phyloP scores from a whole-genome alignment of 1,284 basidiomycete species.

The Testicularia cyperi region DNA sequence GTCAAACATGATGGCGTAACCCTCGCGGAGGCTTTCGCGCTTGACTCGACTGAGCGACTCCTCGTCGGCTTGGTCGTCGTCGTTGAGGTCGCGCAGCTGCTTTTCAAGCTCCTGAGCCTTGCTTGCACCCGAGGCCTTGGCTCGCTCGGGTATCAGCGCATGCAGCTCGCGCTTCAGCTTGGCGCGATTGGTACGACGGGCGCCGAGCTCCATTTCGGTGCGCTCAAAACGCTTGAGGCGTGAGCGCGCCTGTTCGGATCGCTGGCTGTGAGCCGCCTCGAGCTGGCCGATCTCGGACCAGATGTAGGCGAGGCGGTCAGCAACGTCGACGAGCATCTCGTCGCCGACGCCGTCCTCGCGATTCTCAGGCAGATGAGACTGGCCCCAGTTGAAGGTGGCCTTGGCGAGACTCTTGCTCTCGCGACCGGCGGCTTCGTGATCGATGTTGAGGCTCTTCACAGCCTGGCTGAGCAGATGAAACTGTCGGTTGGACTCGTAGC shows the following conservation, averaged over 20 bases:
- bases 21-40: conserved; percentile 38
- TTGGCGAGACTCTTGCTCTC: conserved; percentile 44
- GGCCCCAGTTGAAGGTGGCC: conserved; percentile 46
- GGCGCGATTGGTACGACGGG: conserved; percentile 30
- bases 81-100: conserved; percentile 33
- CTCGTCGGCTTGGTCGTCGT: conserved; percentile 46
- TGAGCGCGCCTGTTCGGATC: conserved; percentile 37
- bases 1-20: conserved; percentile 45
- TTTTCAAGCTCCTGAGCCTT: conserved; percentile 28
- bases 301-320: conserved; percentile 49
- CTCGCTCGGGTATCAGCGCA: conserved; percentile 42
- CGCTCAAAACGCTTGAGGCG: conserved; percentile 44
- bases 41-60: conserved; percentile 42
- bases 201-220: conserved; percentile 41
- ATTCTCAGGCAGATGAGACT: conserved; percentile 41
- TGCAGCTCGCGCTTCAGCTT: conserved; percentile 47
- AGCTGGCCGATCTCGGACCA: conserved; percentile 49
- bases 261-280: conserved; percentile 39
- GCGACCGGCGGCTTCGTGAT: conserved; percentile 42
- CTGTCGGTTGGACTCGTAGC: conserved; percentile 47
- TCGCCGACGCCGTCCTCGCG: conserved; percentile 46
- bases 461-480: conserved; percentile 44
- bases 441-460: conserved; percentile 49
- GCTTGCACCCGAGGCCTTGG: conserved; percentile 14
- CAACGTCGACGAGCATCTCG: conserved; percentile 40